phyloP scores from a whole-genome alignment of 306 rosid species.

The Comarum palustre region DNA sequence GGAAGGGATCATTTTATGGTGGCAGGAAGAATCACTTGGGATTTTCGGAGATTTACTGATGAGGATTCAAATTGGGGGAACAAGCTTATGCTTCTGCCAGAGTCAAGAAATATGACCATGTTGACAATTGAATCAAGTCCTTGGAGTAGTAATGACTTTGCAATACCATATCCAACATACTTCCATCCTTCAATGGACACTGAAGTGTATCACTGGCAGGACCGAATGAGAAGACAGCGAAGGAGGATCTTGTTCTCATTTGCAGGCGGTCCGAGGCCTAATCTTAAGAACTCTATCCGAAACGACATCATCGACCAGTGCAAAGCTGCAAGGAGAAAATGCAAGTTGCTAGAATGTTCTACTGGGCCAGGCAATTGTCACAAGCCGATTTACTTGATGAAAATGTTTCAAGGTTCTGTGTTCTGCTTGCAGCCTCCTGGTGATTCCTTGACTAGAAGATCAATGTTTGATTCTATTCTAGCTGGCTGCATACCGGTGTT shows the following conservation, averaged over 20 bases:
- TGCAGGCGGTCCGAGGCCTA: slow-evolving; percentile 44
- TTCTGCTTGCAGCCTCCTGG: slow-evolving; percentile 56
- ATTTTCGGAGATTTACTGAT: slow-evolving; percentile 37
- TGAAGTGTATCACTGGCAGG: slow-evolving; percentile 41
- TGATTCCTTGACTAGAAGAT: slow-evolving; percentile 45
- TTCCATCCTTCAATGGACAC: slow-evolving; percentile 43
- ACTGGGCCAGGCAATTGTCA: slow-evolving; percentile 34
- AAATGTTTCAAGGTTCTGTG: slow-evolving; percentile 41
- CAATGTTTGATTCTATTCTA: slow-evolving; percentile 44
- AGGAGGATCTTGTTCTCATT: slow-evolving; percentile 40
- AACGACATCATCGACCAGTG: slow-evolving; percentile 42
- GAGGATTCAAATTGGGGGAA: slow-evolving; percentile 44
- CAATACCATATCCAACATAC: slow-evolving; percentile 53
- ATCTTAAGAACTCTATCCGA: slow-evolving; percentile 33
- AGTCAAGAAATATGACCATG: slow-evolving; percentile 38
- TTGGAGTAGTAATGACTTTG: slow-evolving; percentile 42
- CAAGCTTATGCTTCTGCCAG: slow-evolving; percentile 41
- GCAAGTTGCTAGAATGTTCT: slow-evolving; percentile 36
- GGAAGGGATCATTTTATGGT: slow-evolving; percentile 53
- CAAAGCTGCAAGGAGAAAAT: slow-evolving; percentile 27
- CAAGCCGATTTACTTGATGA: slow-evolving; percentile 39
- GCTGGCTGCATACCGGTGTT: slow-evolving; percentile 54
- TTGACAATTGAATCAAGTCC: slow-evolving; percentile 44
- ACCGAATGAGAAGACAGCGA: slow-evolving; percentile 31
- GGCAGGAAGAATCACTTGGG: slow-evolving; percentile 57